A percentile compares a stretch with the other conserved stretches of the same genome.
Evolutionary conservation across 2,329 filamentous ascomycete species (phyloP).

Genomic region (Xylaria sp.): DNA sequence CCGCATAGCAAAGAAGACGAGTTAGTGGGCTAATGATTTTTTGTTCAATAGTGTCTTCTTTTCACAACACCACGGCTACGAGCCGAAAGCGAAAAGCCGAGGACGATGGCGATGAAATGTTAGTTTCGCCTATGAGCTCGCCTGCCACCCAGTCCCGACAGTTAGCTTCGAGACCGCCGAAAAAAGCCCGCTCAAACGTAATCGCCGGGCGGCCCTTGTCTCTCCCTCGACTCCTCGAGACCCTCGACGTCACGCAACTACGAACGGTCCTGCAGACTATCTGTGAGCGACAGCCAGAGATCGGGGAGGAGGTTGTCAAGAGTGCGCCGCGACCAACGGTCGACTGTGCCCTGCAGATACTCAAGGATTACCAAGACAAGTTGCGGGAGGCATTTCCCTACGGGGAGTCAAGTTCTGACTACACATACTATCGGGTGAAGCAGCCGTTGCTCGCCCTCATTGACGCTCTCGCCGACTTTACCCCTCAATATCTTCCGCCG

Average conservation of each 20-base stretch:
- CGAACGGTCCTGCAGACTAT: conserved; percentile 86
- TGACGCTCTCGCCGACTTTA: conserved; percentile 91
- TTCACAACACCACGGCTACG: conserved; percentile 55
- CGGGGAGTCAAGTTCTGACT: conserved; percentile 83
- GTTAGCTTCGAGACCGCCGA: conserved; percentile 64
- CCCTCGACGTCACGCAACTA: conserved; percentile 82
- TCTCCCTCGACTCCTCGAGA: conserved; percentile 82
- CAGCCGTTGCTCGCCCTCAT: conserved; percentile 79
- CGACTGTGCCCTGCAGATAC: conserved; percentile 74
- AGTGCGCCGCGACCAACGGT: conserved; percentile 88
- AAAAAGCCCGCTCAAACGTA: conserved; percentile 67
- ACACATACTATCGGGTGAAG: conserved; percentile 91
- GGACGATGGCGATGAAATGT: conserved; percentile 86
- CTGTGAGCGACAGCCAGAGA: conserved; percentile 84
- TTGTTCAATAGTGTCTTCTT: conserved; percentile 47
- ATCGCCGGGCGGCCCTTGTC: conserved; percentile 59
- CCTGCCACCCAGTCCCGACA: conserved; percentile 73
- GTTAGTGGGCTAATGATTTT: conserved; percentile 9
- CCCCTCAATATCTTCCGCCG: conserved; percentile 91
- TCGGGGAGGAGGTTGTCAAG: conserved; percentile 81
- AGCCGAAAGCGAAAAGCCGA: conserved; percentile 85
- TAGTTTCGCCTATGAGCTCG: conserved; percentile 81
- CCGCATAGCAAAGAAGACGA: neutral
- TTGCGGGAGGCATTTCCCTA: conserved; percentile 83
- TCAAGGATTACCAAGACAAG: conserved; percentile 78